A percentile compares a stretch with the other conserved stretches of the same genome.
Conservation (phyloP, 2,329 filamentous ascomycete species). For the Hypocrella siamensis region DNA sequence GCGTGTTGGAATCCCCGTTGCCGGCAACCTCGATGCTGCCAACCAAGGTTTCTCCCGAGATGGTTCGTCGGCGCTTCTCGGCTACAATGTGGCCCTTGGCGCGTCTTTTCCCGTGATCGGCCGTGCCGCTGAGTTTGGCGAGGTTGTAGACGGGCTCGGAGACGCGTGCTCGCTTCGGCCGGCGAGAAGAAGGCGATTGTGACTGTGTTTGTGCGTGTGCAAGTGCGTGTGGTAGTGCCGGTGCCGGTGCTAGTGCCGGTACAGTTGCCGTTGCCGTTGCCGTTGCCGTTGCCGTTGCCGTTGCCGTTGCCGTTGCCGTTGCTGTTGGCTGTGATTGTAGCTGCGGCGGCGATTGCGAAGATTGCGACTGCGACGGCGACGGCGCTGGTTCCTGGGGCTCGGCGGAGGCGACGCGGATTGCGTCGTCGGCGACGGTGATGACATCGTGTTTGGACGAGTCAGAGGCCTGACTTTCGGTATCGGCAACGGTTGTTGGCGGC, state of each 20-base stretch:
- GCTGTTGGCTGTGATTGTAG: too few species aligned
- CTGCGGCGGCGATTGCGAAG: too few species aligned
- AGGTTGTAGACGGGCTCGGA: constrained; percentile 51
- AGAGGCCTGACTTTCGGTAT: constrained; percentile 42
- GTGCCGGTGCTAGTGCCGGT: too few species aligned
- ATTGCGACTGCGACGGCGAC: constrained; percentile 10
- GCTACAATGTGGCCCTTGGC: constrained; percentile 32
- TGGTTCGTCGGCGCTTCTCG: constrained; percentile 28
- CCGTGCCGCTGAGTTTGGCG: constrained; percentile 44
- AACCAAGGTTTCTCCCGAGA: constrained; percentile 23
- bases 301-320: too few species aligned
- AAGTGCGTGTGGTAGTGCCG: too few species aligned
- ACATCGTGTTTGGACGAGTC: constrained; percentile 23
- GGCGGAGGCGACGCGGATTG: constrained; percentile 7
- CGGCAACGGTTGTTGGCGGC: constrained; percentile 50
- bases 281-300: too few species aligned
- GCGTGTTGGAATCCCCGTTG: constrained; percentile 2
- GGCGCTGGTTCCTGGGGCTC: constrained; percentile 12
- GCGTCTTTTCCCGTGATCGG: constrained; percentile 40
- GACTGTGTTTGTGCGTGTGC: too few species aligned
- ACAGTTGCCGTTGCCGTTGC: too few species aligned
- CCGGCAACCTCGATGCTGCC: constrained; percentile 10
- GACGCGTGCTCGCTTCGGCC: constrained; percentile 38
- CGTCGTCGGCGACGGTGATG: constrained; percentile 14
- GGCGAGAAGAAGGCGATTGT: constrained; percentile 16